Base-by-base conservation (phyloP, 768 basidiomycete species). In the Boletus insuetus region DNA sequence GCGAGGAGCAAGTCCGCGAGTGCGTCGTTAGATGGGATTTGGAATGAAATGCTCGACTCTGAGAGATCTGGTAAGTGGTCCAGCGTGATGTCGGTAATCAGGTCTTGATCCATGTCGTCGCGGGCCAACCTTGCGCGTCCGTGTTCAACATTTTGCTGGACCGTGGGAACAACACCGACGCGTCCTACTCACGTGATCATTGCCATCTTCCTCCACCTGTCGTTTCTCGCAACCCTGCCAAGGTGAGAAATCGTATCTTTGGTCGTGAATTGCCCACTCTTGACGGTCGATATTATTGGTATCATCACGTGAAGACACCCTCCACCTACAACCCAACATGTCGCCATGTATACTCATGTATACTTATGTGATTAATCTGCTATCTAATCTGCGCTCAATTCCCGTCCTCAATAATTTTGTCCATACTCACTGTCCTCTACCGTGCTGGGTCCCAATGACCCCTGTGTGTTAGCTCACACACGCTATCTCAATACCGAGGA, bases 51-150 rank as follows among this genome's bases (percentile, higher is more conserved):
- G 38, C 70, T 71, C 7, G 69, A 62, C 9, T 71, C 69, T 4
- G 85, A 83, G 48, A 77, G 64, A 57, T 85, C 82, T 39, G 83
- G 83, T 26, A 84, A 62, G 66, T 83, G 79, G 63, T 79, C 75
- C 46, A 78, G 67, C 53, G 81, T 85, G 20, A 81, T 67, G 68
- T 75, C 74, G 39, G 69, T 67, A 19, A 70, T 64, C 59, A 62
- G 68, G 59, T 63, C 60, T 17, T 60, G 55, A 26, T 58, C 55
- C 60, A 65, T 59, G 0, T 22, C 5, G 52, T 57, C 45, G 58
- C 47, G 24, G 58, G 38, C 2, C 10, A 26, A 22, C 14, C 8
- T 29, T 10, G 20, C 46, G 45, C 29, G 45, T 37, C 34, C 10
- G 64, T 24, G 64, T 60, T 64, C 19, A 43, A 58, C 38, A 2